Percentiles rank a stretch among this genome's conserved stretches.
Conservation (phyloP, 129 eudicot species). For the Arctium lappa region DNA sequence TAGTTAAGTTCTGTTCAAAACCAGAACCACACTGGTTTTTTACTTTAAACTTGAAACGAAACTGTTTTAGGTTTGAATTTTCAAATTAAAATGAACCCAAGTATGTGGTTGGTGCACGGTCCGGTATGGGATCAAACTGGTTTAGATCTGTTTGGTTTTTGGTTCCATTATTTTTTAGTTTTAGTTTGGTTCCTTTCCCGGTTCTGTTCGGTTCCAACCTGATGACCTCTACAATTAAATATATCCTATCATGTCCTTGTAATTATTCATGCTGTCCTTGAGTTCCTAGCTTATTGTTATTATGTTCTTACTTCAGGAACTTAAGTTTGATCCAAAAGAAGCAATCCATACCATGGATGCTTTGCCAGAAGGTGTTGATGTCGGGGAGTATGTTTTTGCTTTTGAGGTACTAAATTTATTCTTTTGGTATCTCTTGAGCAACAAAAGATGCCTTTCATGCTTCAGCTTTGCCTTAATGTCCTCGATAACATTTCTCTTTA, state of each 20-base stretch:
- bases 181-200: background rate
- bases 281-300: constrained; percentile 8
- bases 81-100: too few relatives aligned
- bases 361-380: constrained; percentile 70
- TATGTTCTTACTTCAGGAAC: constrained; percentile 51
- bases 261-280: background rate
- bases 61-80: too few relatives aligned
- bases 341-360: constrained; percentile 62
- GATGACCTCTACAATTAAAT: background rate
- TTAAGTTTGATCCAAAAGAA: constrained; percentile 55
- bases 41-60: too few relatives aligned
- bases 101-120: too few relatives aligned
- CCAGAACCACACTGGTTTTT: too few relatives aligned
- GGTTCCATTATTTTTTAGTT: background rate
- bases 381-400: constrained; percentile 67
- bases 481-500: background rate
- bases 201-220: background rate
- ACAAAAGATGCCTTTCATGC: constrained; percentile 12
- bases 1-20: too few relatives aligned
- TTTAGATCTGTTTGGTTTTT: too few relatives aligned
- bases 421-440: background rate
- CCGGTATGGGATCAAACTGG: too few relatives aligned
- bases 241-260: background rate
- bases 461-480: constrained; percentile 6
- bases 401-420: constrained; percentile 56